Conservation (phyloP, 495 filamentous ascomycete genomes). For the Aspergillus heteromorphus region DNA sequence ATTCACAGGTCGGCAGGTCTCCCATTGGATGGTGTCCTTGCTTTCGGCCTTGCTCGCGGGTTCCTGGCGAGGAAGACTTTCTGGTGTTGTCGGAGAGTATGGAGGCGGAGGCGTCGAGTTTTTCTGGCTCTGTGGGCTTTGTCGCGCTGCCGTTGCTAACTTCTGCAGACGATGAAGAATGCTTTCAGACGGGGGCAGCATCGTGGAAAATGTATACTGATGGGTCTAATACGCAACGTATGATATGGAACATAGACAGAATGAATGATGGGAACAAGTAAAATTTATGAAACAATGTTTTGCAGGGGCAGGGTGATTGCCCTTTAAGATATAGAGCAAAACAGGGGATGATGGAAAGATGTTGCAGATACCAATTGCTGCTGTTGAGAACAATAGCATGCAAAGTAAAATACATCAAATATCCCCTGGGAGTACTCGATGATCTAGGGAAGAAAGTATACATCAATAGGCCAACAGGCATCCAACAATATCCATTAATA, state of each 20-base stretch:
- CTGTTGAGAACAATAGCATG: conserved; percentile 2
- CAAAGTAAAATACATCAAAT: background rate
- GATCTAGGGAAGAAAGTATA: background rate
- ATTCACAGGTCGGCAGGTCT: conserved; percentile 9
- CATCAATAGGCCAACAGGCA: conserved; percentile 9
- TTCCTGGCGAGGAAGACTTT: too few species aligned
- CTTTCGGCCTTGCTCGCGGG: background rate
- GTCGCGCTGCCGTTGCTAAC: conserved; percentile 12
- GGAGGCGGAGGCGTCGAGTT: conserved; percentile 12
- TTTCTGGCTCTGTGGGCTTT: conserved; percentile 1
- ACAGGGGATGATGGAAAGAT: background rate
- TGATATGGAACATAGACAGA: conserved; percentile 2
- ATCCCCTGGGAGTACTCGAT: background rate
- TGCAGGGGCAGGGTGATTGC: background rate
- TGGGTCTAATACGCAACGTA: background rate
- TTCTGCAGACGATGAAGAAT: conserved; percentile 23
- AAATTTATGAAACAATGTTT: background rate
- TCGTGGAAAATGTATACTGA: conserved; percentile 1
- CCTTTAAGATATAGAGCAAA: background rate
- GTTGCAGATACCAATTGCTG: background rate
- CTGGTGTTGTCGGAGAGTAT: conserved; percentile 8
- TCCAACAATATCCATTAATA: conserved; percentile 10
- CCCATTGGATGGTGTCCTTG: background rate
- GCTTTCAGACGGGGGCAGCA: conserved; percentile 20
- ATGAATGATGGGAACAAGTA: background rate